Evolutionary conservation across 768 basidiomycete species (phyloP), one percentile per base, ranked within the genome.

Genomic region (Pisolithus albus): DNA sequence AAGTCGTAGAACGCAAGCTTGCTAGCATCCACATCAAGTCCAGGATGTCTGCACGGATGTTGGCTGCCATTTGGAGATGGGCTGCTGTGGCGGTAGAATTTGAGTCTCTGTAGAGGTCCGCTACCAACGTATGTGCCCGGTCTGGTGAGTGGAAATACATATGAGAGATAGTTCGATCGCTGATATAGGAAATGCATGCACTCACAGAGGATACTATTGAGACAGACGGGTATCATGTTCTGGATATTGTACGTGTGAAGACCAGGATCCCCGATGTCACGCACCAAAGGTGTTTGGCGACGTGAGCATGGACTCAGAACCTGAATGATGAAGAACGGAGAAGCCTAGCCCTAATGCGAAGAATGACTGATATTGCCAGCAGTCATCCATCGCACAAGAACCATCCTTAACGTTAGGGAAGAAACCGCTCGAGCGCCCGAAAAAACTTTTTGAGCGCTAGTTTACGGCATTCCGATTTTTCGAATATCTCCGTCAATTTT

Each of bases 1-100:
- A 87, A 96, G 67, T 95, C 93, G 61, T 94, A 94, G 69, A 94
- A 95, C 0, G 86, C 86, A n/a, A 91, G 73, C 72, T 87, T 88
- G 7, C 72, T 68, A 0, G 81, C 57, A 62, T 95, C 88, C 93
- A 96, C 68, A 82, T 74, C 8, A 96, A 78, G 64, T 97, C 94
- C 34, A 96, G 71, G 53, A 96, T 81, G 1, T 83, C 92, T 18
- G 69, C 74, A 52, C 80, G 79, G 41, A 91, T 69, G 7, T 70
- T 67, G 0, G 75, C 65, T 0, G 92, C 90, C 3, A 76, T 73
- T 21, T 73, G 59, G n/a, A 66, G 71, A 60, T 93, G 90, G 24
- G 68, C 64, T 2, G 69, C 60, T 0, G 75, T 76, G 5, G 74
- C 72, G 0, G 70, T 64, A 0, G 61, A 50, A 42, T 83, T 76